Base-by-base conservation (phyloP, 306 rosid species). In the Vigna radiata region DNA sequence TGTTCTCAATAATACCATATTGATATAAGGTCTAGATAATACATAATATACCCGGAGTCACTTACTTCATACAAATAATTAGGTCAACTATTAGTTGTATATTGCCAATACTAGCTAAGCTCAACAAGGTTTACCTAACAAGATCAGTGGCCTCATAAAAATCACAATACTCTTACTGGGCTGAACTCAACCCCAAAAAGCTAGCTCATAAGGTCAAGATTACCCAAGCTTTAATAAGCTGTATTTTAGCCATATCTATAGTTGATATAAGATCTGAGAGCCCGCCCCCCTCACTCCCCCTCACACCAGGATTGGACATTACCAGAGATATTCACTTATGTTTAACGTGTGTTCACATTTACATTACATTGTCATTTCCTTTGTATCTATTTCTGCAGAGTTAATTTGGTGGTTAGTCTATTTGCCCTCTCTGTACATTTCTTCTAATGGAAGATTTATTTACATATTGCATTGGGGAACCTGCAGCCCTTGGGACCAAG, bases 51-150 rank as follows among this genome's bases (percentile, higher is more conserved):
- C 62, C n/a, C 27, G 68, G 17, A 13, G 76, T 67, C 48, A 29
- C 36, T 16, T 61, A 18, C 18, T 37, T 77, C 43, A 39, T 39
- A 14, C 74, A n/a, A 67, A 56, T 70, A 21, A 44, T 60, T 21
- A 43, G 36, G 11, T 16, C 29, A 36, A 49, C 71, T 36, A 36
- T 59, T 31, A 46, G 27, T 25, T 4, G n/a, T 4, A 31, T n/a
- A n/a, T 11, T 71, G 48, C 14, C 11, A 31, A 1, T 14, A 48
- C 53, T 15, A 48, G 53, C 53, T 3, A 48, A 48, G 53, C 53
- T 48, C 17, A 52, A 49, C 17, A 2, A 6, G 56, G 19, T 52
- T 52, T 50, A 16, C 55, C 56, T 50, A n/a, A n/a, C 59, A 53
- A 53, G 59, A 50, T 56, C 31, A 10, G n/a, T 48, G 41, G 10